These are phyloP conservation scores for Cercophora scortea DNA, from an alignment of 495 filamentous ascomycete genomes.

Conservation along the genomic window DNA sequence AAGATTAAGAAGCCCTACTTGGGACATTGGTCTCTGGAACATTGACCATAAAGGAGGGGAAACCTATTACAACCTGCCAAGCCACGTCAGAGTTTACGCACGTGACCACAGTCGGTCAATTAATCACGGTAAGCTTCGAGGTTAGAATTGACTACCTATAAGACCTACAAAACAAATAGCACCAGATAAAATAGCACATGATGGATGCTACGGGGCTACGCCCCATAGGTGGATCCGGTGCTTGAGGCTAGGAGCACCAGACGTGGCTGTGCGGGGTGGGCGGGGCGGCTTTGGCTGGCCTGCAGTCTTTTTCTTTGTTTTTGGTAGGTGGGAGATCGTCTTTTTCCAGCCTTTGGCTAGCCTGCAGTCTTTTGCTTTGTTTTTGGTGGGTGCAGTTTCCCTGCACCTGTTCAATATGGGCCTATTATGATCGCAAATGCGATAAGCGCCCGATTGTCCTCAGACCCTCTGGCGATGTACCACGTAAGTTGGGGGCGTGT, in stretches of 20 bases:
- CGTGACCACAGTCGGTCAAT: background rate
- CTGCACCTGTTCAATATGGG: too few relatives aligned
- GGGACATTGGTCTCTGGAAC: background rate
- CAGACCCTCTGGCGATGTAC: too few relatives aligned
- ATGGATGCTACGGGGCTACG: too few relatives aligned
- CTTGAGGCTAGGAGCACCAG: too few relatives aligned
- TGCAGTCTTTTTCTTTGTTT: background rate
- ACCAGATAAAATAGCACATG: too few relatives aligned
- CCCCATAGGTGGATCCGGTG: too few relatives aligned
- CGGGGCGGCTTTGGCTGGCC: background rate
- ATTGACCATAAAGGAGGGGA: background rate
- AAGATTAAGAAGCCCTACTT: background rate
- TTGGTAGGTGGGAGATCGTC: background rate
- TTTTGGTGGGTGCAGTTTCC: too few relatives aligned
- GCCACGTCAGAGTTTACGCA: background rate
- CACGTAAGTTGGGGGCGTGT: too few relatives aligned
- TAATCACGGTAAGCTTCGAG: background rate
- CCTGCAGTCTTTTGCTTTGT: background rate
- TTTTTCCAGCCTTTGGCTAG: background rate
- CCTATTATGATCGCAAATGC: too few relatives aligned
- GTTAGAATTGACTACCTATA: background rate
- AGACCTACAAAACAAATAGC: too few relatives aligned
- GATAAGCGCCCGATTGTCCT: too few relatives aligned
- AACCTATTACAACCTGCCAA: background rate
- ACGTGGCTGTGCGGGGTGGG: too few relatives aligned